A percentile compares a stretch with the other conserved stretches of the same genome.
These are phyloP conservation scores for Trametes cingulata DNA, from an alignment of 768 basidiomycete genomes.

Conservation along the genomic window DNA sequence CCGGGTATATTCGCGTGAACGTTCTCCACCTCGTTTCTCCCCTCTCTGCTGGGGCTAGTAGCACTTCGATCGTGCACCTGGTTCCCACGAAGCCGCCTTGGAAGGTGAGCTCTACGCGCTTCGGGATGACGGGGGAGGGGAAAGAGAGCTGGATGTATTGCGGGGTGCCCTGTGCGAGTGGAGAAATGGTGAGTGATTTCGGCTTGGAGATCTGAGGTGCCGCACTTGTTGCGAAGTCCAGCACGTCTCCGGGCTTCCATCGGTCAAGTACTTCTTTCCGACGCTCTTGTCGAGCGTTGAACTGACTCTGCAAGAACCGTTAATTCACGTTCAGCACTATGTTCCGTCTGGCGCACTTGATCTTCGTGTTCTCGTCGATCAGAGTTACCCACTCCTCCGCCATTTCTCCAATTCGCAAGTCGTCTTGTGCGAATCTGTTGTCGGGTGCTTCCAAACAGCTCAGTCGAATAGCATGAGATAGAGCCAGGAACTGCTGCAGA, in stretches of 20 bases:
- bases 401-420: neutral
- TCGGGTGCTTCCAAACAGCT: too few relatives aligned
- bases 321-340: neutral
- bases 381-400: constrained; percentile 34
- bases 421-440: too few relatives aligned
- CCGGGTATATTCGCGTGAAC: constrained; percentile 65
- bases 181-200: neutral
- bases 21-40: constrained; percentile 48
- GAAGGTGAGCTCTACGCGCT: constrained; percentile 63
- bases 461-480: too few relatives aligned
- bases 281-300: constrained; percentile 75
- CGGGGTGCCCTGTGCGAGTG: constrained; percentile 60
- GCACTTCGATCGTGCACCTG: constrained; percentile 52
- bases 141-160: constrained; percentile 75
- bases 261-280: constrained; percentile 69
- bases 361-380: constrained; percentile 43
- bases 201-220: neutral
- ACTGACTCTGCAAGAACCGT: constrained; percentile 58
- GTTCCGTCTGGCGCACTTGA: constrained; percentile 44
- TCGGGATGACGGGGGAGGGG: constrained; percentile 52
- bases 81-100: constrained; percentile 87
- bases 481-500: too few relatives aligned
- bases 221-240: constrained; percentile 81
- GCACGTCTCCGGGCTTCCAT: constrained; percentile 75
- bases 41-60: constrained; percentile 27